Base-by-base conservation (phyloP, 768 basidiomycete species). In the Sarcodon aspratus region DNA sequence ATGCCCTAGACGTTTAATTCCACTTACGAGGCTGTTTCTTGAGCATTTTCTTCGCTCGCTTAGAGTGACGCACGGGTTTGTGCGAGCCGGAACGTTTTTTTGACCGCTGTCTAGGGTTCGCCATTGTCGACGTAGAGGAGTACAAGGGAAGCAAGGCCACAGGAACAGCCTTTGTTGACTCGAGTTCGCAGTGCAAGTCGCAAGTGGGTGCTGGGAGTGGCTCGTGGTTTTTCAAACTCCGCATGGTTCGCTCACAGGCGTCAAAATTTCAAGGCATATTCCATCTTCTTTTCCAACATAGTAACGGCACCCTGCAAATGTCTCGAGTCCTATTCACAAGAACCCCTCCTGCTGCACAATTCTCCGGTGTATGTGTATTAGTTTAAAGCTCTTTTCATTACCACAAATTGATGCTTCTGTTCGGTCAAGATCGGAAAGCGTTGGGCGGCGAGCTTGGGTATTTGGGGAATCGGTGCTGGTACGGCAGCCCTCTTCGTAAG, bases 71-170 rank as follows among this genome's bases (percentile, higher is more conserved):
- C 46, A 89, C 75, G 17, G 82, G 67, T 54, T 70, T 80, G 63
- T 90, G 74, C n/a, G 78, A 70, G 13, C 80, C 79, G 21, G 92
- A 93, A 38, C 84, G 80, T 17, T 76, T 64, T 69, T 97, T 98
- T 57, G 82, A 78, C 52, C 93, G 77, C 66, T 98, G 95, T 49
- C 94, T 80, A 55, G 94, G 94, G 64, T 96, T 97, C 48, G 82
- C 91, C 94, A 98, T 96, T 17, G 50, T 52, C 15, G 17, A 21
- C 32, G 36, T 37, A 44, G 17, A 54, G 33, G 46, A 36, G 17
- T 27, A 21, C 33, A n/a, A 18, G 9, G 36, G 18, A 36, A 33
- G 45, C 33, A 36, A 45, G 37, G 37, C n/a, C 36, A 21, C 27
- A 50, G 31, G 34, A 48, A 49, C 17, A 43, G 45, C 45, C 49